A percentile compares a stretch with the other conserved stretches of the same genome.
Conservation (phyloP, 2,329 filamentous ascomycete genomes). For the Alternaria sp. region DNA sequence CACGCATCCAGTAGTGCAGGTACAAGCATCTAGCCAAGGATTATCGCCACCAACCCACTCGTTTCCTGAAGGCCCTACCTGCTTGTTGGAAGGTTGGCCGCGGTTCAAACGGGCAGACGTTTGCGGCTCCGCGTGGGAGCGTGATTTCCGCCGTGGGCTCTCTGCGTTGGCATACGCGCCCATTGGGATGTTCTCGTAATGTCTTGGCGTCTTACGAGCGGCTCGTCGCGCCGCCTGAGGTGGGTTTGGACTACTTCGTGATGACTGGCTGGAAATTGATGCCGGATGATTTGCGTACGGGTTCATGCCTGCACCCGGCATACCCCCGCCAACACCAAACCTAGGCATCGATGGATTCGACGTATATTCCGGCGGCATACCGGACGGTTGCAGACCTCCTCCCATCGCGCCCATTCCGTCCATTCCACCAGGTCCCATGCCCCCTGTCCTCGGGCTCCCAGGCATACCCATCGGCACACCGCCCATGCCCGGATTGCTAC, state of each 20-base stretch:
- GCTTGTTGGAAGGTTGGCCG: conserved; percentile 12
- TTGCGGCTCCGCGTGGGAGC: conserved; percentile 5
- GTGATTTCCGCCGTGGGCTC: not conserved
- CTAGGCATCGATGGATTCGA: conserved; percentile 15
- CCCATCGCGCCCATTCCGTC: conserved; percentile 9
- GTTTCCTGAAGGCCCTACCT: conserved; percentile 28
- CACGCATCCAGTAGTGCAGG: conserved; percentile 40
- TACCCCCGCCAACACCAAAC: not conserved
- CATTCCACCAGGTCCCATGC: conserved; percentile 1
- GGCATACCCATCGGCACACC: not conserved
- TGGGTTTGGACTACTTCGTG: conserved; percentile 1
- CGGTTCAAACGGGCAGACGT: conserved; percentile 24
- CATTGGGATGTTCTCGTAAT: conserved; percentile 27
- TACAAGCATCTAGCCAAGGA: conserved; percentile 42
- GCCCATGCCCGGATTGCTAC: conserved; percentile 4
- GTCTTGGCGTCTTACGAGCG: not conserved
- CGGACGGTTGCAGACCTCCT: conserved; percentile 8
- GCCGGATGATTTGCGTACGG: conserved; percentile 13
- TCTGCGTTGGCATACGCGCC: conserved; percentile 22
- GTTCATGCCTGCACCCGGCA: conserved; percentile 5
- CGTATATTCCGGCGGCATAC: conserved; percentile 22
- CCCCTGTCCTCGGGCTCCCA: not conserved
- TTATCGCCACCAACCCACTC: conserved; percentile 38
- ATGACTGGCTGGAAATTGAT: conserved; percentile 10
- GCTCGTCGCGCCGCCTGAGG: conserved; percentile 1